Conservation (phyloP, 2,329 filamentous ascomycete species). For the Passalora sequoiae region DNA sequence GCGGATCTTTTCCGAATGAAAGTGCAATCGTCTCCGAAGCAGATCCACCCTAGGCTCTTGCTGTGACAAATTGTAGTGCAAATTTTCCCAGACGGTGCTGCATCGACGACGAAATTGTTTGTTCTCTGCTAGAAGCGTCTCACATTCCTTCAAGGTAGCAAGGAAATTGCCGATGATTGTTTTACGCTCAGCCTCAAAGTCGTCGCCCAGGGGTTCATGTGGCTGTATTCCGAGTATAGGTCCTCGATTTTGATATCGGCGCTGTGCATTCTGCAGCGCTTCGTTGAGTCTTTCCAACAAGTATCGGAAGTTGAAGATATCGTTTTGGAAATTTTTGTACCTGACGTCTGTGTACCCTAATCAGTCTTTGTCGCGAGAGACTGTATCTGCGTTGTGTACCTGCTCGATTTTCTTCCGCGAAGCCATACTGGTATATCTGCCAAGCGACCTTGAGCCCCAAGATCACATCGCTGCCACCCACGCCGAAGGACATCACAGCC, state of each 20-base stretch:
- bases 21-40: slow-evolving; percentile 20
- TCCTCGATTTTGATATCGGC: slow-evolving; percentile 10
- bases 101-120: slow-evolving; percentile 14
- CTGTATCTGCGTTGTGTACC: slow-evolving; percentile 1
- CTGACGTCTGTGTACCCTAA: slow-evolving; percentile 10
- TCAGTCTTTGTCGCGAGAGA: background rate
- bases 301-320: slow-evolving; percentile 20
- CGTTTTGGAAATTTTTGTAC: slow-evolving; percentile 21
- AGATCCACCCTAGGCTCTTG: slow-evolving; percentile 18
- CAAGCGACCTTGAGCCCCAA: slow-evolving; percentile 16
- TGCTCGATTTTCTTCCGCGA: slow-evolving; percentile 19
- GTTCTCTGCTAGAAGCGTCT: slow-evolving; percentile 20
- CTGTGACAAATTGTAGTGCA: slow-evolving; percentile 15
- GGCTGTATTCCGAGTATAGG: slow-evolving; percentile 6
- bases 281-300: slow-evolving; percentile 16
- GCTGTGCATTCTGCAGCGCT: slow-evolving; percentile 16
- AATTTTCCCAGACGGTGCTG: slow-evolving; percentile 18
- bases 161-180: slow-evolving; percentile 22
- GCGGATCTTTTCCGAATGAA: slow-evolving; percentile 22
- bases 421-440: slow-evolving; percentile 18
- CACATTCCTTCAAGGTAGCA: slow-evolving; percentile 21
- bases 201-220: slow-evolving; percentile 13
- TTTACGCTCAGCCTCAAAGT: slow-evolving; percentile 19
- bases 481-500: slow-evolving; percentile 4
- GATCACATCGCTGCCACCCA: slow-evolving; percentile 17